Evolutionary conservation across 768 basidiomycete species (phyloP).

Genomic region (Mycena galericulata): DNA sequence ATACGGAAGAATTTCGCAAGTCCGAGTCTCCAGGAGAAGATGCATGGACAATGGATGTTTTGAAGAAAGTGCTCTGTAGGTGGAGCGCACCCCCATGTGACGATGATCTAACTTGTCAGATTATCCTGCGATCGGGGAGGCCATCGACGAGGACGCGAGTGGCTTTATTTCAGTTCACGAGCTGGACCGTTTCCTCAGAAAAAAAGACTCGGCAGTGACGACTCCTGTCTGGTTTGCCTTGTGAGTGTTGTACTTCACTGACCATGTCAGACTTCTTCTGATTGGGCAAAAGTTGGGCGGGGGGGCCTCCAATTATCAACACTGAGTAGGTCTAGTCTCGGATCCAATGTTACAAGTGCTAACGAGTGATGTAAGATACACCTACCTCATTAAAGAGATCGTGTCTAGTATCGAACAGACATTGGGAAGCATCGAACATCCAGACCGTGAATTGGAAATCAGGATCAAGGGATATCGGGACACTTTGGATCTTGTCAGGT

Average conservation of each 20-base stretch:
- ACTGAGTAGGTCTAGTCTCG: no score
- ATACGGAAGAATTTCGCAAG: slow-evolving; percentile 23
- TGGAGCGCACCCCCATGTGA: background rate
- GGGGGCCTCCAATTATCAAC: no score
- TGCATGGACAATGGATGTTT: slow-evolving; percentile 38
- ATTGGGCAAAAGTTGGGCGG: no score
- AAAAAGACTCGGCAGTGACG: background rate
- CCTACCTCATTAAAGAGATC: no score
- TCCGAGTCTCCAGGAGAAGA: slow-evolving; percentile 30
- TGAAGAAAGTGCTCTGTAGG: slow-evolving; percentile 38
- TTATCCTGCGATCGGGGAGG: slow-evolving; percentile 33
- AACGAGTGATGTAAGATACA: no score
- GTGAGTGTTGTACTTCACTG: background rate
- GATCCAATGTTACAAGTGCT: no score
- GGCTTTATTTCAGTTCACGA: slow-evolving; percentile 34
- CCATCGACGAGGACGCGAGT: slow-evolving; percentile 36
- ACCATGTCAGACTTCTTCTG: no score
- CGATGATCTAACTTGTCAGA: slow-evolving; percentile 6
- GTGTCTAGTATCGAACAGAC: no score
- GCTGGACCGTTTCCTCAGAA: slow-evolving; percentile 24
- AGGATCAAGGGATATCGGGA: no score
- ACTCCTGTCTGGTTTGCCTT: slow-evolving; percentile 6
- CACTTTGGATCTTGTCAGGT: no score
- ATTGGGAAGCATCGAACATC: no score
- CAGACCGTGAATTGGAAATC: no score